Base-by-base conservation (phyloP, 2,329 filamentous ascomycete species). In the Fusarium sp. region DNA sequence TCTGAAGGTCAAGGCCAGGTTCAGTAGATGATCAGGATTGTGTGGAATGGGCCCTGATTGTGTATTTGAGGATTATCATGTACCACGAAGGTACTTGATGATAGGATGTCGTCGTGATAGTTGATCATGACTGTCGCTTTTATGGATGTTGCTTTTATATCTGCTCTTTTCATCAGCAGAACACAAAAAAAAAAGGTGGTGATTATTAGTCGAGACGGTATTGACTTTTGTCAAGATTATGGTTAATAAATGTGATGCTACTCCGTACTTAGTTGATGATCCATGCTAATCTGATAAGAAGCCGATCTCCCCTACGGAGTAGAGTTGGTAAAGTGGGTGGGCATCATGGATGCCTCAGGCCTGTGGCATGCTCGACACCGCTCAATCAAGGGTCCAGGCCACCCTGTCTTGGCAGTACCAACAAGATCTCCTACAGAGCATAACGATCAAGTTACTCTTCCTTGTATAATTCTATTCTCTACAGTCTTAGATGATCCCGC, bases 301-400 rank as follows among this genome's bases (percentile, higher is more conserved):
- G 17, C 30, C 17, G 22, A 50, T 63, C 56, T 30, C 37, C 46
- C 43, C 14, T 30, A n/a, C n/a, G n/a, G n/a, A n/a, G n/a, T n/a
- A 50, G 44, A 51, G 60, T 39, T 63, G 51, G 51, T 57, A 63
- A 41, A 50, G 58, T 51, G 39, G 59, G 45, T 24, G 49, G 30
- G 20, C 45, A 63, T 63, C 58, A 63, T 63, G 60, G 39, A 63
- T 63, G 60, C 60, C 60, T 63, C 60, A 63, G 60, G 60, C 58
- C 33, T 30, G 9, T 4, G 14, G 2, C 6, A 44, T 50, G 13
- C 30, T 41, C 44, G 60, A 63, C 60, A 63, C 60, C 60, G 60
- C 60, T 60, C 58, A 56, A 41, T 56, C 32, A 24, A 47, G 58
- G 58, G 57, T 56, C 58, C 33, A 62, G 37, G 44, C 50, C 43